Evolutionary conservation across 106 monocot species (phyloP), one percentile per base, ranked within the genome.

Genomic region (Dioscorea dumetorum): DNA sequence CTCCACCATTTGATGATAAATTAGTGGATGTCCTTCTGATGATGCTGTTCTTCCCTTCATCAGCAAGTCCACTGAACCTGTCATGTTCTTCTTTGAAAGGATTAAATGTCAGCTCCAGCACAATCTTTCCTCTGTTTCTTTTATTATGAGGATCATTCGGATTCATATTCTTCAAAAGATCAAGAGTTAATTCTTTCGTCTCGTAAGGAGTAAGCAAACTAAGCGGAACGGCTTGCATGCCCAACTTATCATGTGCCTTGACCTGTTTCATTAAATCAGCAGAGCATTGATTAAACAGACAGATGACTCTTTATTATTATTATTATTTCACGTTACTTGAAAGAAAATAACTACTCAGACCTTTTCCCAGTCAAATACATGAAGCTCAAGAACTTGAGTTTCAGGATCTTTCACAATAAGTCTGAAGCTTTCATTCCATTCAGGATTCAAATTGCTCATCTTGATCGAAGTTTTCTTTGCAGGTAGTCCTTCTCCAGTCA

Each of bases 311-410:
- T n/a, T n/a, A n/a, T n/a, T n/a, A n/a, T n/a, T n/a, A 8, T 41
- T 41, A 41, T n/a, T 41, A 13, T 54, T 4, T 54, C 18, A 8
- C 18, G 1, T 54, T 54, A 5, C 2, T 54, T 12, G 54, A 19
- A 54, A 54, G 54, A 18, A 58, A 64, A 75, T 49, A 78, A 68
- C 80, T 78, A 70, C 6, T 41, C 10, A 41, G 74, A 94, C 95
- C 95, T 95, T 95, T 83, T 95, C 95, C 91, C 95, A 95, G 59
- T 95, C 95, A 64, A 70, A 95, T 15, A 86, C 61, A 62, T 86
- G 88, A 20, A 95, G 79, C 70, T 91, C 67, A 79, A 95, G 95
- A 67, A 88, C 85, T 80, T 95, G 95, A 15, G 79, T 83, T 35
- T 70, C 66, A 54, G 95, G 95, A 60, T 95, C 95, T 66, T 88